Base-by-base conservation (phyloP, 371 early-diverging fungal genomes). In the Amoeboaphelidium protococcarum region DNA sequence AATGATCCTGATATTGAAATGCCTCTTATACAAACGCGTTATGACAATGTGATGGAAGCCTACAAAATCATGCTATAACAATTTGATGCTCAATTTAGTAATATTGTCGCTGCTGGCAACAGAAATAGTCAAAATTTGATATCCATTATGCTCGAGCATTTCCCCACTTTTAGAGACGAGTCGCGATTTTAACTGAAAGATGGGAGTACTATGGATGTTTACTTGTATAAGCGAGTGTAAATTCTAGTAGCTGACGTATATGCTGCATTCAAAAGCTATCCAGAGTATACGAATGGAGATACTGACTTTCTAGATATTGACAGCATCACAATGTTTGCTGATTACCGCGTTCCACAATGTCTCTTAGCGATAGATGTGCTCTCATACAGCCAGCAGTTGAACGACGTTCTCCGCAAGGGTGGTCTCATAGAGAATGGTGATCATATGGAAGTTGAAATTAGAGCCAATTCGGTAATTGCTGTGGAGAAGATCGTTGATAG, bases 251-350 rank as follows among this genome's bases (percentile, higher is more conserved):
- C 83, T 42, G 87, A 87, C 52, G 54, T 82, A 25, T 87, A 85
- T 77, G 82, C 80, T 13, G 83, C 84, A 50, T 86, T 85, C 50
- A 77, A 82, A 56, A 78, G 80, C 25, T 27, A 60, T 50, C 55
- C 58, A 0, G n/a, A n/a, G n/a, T n/a, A n/a, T n/a, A n/a, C n/a
- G n/a, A n/a, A n/a, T n/a, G n/a, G n/a, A 0, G 55, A 55, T 45
- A 82, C 85, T 1, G 41, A 53, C 3, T 83, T 84, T 56, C 43
- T 61, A 22, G 82, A 84, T 54, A 84, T 87, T 56, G 79, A 78
- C 54, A 48, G 61, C 2, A 69, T 87, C 44, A 87, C 87, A 19
- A 87, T 87, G 84, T 84, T 87, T 74, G 87, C 87, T 2, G 87
- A 87, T 61, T 87, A 87, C 51, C 66, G 82, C 13, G 62, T 64